A percentile compares a stretch with the other conserved stretches of the same genome.
These are phyloP conservation scores for Boletus edulis DNA, from an alignment of 768 basidiomycete species.

Conservation along the genomic window DNA sequence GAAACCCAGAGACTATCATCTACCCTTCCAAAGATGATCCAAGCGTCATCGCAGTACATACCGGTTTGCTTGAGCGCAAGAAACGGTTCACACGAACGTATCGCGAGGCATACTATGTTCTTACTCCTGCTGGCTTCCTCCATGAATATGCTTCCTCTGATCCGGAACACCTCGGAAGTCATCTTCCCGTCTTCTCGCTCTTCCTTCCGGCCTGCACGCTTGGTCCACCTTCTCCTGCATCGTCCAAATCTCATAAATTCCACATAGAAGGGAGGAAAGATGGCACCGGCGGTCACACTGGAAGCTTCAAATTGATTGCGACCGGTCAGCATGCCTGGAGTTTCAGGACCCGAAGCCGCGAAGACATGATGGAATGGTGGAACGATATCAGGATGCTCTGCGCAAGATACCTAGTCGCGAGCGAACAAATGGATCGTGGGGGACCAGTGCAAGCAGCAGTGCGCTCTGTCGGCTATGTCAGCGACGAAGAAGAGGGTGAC, in stretches of 20 bases:
- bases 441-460: conserved; percentile 95
- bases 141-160: conserved; percentile 88
- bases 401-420: conserved; percentile 90
- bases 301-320: conserved; percentile 45
- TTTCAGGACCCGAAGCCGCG: conserved; percentile 84
- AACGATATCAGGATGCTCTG: conserved; percentile 95
- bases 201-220: conserved; percentile 96
- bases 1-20: conserved; percentile 69
- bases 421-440: conserved; percentile 87
- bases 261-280: conserved; percentile 93
- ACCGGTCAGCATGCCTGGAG: conserved; percentile 71
- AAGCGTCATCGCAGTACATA: conserved; percentile 80
- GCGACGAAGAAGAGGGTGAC: conserved; percentile 58
- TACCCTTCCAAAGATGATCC: conserved; percentile 94
- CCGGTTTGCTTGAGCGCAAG: conserved; percentile 91
- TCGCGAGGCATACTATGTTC: conserved; percentile 84
- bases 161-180: conserved; percentile 47
- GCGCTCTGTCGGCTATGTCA: conserved; percentile 81
- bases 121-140: conserved; percentile 94
- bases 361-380: conserved; percentile 99
- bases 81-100: conserved; percentile 90
- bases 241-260: conserved; percentile 87
- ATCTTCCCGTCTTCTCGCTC: conserved; percentile 72
- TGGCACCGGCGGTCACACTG: conserved; percentile 60
- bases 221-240: conserved; percentile 76